Evolutionary conservation across 768 basidiomycete genomes (phyloP).

Genomic region (Baorangia bicolor): DNA sequence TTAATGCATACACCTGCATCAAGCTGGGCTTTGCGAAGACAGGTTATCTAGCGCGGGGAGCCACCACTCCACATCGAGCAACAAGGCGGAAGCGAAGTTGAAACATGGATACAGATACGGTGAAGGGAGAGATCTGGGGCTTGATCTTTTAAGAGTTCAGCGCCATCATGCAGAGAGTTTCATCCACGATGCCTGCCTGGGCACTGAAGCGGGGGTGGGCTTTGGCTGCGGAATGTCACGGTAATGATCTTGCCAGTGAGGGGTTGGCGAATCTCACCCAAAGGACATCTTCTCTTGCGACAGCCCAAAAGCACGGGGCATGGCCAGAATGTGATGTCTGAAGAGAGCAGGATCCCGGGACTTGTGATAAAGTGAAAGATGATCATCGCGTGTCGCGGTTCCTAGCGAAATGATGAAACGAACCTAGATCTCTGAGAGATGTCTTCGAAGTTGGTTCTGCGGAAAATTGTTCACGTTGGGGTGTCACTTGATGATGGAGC

Average conservation of each 20-base stretch:
- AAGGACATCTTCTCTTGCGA: neutral
- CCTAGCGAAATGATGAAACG: constrained; percentile 9
- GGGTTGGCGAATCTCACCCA: neutral
- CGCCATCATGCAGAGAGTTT: neutral
- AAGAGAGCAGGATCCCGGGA: constrained; percentile 2
- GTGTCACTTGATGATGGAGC: neutral
- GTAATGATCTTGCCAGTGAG: neutral
- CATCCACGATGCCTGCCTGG: neutral
- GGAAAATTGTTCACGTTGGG: neutral
- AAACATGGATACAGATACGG: neutral
- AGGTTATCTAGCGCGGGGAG: neutral
- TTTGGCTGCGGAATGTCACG: neutral
- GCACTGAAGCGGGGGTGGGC: too few relatives aligned
- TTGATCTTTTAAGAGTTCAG: neutral
- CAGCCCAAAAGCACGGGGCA: neutral
- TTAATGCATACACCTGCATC: constrained; percentile 6
- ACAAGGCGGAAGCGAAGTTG: neutral
- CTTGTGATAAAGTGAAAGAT: constrained; percentile 9
- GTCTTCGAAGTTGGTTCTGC: neutral
- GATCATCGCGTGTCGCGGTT: constrained; percentile 7
- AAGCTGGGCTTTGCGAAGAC: constrained; percentile 21
- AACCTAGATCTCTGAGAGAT: constrained; percentile 18
- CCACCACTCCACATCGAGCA: neutral
- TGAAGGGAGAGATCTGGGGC: neutral
- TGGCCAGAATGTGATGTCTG: neutral